Evolutionary conservation across 768 basidiomycete species (phyloP).

Genomic region (Psilocybe sp.): DNA sequence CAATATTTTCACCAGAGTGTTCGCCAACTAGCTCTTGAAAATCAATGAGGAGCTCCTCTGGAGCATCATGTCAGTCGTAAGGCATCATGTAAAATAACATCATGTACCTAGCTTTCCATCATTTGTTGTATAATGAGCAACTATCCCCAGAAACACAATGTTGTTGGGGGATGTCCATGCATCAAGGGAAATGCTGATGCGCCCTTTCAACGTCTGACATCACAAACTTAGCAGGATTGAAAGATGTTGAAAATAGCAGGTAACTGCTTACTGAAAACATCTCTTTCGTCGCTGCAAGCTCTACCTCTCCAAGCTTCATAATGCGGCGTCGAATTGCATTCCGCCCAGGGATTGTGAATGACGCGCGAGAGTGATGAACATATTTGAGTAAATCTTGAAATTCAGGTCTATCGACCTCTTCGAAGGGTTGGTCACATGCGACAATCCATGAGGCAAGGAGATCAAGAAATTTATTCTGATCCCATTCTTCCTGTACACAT

Average conservation of each 20-base stretch:
- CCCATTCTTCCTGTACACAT: not conserved
- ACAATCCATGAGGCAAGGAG: slow-evolving; percentile 13
- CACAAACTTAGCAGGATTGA: not conserved
- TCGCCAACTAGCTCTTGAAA: slow-evolving; percentile 30
- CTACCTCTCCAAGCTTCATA: slow-evolving; percentile 18
- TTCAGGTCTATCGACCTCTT: slow-evolving; percentile 10
- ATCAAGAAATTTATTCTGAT: slow-evolving; percentile 10
- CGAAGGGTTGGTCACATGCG: slow-evolving; percentile 13
- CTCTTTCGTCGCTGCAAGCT: slow-evolving; percentile 2
- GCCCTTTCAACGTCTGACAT: slow-evolving; percentile 8
- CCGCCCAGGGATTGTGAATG: slow-evolving; percentile 3
- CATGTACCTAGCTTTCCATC: slow-evolving; percentile 18
- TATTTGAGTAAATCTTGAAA: slow-evolving; percentile 7
- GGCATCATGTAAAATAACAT: not conserved
- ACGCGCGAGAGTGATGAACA: not conserved
- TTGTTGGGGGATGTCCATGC: slow-evolving; percentile 30
- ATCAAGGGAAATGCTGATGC: slow-evolving; percentile 24
- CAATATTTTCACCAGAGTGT: slow-evolving; percentile 33
- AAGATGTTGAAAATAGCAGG: not conserved
- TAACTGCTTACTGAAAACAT: slow-evolving; percentile 21
- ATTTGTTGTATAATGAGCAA: slow-evolving; percentile 24
- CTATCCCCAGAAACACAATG: slow-evolving; percentile 25
- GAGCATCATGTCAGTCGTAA: not conserved
- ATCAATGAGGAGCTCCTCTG: slow-evolving; percentile 34
- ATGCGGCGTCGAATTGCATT: slow-evolving; percentile 2